A percentile compares a stretch with the other conserved stretches of the same genome.
Conservation (phyloP, 768 basidiomycete genomes). For the Rubroboletus pulcherrimus region DNA sequence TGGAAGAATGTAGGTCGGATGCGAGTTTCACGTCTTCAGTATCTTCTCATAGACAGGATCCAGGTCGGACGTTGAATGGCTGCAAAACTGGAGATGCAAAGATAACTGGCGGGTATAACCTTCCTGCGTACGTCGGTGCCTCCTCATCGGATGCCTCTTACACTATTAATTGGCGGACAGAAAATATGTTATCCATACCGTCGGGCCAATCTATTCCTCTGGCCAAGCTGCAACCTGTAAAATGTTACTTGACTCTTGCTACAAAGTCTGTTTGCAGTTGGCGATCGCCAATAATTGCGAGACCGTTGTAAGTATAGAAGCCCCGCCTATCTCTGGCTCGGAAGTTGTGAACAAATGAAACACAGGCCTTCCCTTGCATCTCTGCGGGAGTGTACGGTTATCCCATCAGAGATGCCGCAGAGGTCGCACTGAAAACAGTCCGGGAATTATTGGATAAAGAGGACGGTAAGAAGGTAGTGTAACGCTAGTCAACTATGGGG, state of each 20-base stretch:
- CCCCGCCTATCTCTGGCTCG: not conserved
- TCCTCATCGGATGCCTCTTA: not conserved
- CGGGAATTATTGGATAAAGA: constrained; percentile 56
- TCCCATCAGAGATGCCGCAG: constrained; percentile 69
- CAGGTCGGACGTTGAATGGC: constrained; percentile 64
- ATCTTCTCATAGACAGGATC: constrained; percentile 36
- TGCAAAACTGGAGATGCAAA: constrained; percentile 73
- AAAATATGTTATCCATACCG: constrained; percentile 73
- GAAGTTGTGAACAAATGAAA: not conserved
- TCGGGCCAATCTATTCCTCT: constrained; percentile 63
- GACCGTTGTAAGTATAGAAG: constrained; percentile 50
- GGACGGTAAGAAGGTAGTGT: constrained; percentile 39
- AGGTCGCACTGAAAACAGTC: constrained; percentile 58
- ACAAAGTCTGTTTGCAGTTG: constrained; percentile 57
- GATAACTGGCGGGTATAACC: constrained; percentile 71
- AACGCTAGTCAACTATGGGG: not conserved
- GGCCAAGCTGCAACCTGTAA: constrained; percentile 42
- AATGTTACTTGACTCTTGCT: constrained; percentile 62
- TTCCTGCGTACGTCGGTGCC: constrained; percentile 62
- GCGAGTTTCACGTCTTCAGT: not conserved
- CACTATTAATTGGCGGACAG: constrained; percentile 33
- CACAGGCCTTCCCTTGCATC: constrained; percentile 75
- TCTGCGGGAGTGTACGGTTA: constrained; percentile 81
- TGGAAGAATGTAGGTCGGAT: constrained; percentile 60
- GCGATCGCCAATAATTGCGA: constrained; percentile 57